Evolutionary conservation across 2,329 filamentous ascomycete genomes (phyloP), one percentile per base, ranked within the genome.

Genomic region (Thielaviopsis ethacetica): DNA sequence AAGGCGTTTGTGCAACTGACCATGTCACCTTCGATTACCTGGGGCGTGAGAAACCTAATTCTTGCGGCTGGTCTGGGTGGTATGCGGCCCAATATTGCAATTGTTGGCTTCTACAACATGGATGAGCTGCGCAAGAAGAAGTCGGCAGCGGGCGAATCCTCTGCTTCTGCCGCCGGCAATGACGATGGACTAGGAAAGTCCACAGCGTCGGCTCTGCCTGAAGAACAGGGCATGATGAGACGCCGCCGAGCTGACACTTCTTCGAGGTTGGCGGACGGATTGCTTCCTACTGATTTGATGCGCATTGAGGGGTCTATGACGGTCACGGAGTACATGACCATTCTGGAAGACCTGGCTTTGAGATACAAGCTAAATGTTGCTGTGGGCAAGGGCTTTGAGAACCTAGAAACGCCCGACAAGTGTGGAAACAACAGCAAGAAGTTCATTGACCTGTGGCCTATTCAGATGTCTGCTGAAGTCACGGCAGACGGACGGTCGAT

Each of bases 1-100:
- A 95, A 95, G 69, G 89, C 89, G 0, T 95, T 95, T 67, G 84
- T 94, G 13, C 91, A 95, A 64, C 80, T 95, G 56, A 83, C 86
- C 15, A 87, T 95, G 68, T 88, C 88, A 1, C 89, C 89, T 0
- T 81, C 82, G 2, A 81, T 91, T 30, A 89, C 86, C 65, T 95
- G 89, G 89, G 89, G 89, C 0, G 80, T 88, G 22, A 78, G 89
- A 21, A 95, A 94, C 65, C 75, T 94, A 53, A 86, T 93, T 9
- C 71, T 95, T 10, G 87, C 85, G 12, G 85, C 89, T 17, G 89
- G 89, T 0, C 73, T 95, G 1, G 89, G 89, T 3, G 88, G 89
- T 15, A 94, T 95, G 88, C 75, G 89, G 50, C 89, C 89, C 0
- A 95, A 95, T 63, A 90, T 95, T 63, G 88, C 88, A 15, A 79